phyloP scores from a whole-genome alignment of 306 rosid species.

The Ceratonia siliqua region DNA sequence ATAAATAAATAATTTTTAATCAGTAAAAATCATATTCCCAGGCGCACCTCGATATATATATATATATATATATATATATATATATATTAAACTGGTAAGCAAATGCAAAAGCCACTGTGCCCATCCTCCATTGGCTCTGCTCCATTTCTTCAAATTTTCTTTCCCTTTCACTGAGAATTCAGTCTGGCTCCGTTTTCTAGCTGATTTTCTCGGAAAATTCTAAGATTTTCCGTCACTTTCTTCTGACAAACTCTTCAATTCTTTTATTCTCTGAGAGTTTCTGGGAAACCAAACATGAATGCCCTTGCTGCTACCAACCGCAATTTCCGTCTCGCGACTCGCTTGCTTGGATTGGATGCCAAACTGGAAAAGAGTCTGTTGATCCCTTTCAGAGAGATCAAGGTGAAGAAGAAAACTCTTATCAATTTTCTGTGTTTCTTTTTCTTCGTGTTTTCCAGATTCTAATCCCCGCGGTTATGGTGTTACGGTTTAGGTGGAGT shows the following conservation, averaged over 20 bases:
- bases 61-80: neutral
- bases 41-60: too few relatives aligned
- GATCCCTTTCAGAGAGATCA: slow-evolving; percentile 69
- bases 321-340: slow-evolving; percentile 50
- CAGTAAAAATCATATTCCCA: too few relatives aligned
- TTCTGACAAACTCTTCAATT: neutral
- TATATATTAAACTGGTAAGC: neutral
- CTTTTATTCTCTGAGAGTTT: neutral
- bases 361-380: slow-evolving; percentile 62
- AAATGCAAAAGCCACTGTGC: neutral
- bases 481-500: slow-evolving; percentile 55
- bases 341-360: slow-evolving; percentile 65
- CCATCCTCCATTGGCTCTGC: neutral
- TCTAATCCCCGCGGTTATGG: neutral
- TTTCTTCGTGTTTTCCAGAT: slow-evolving; percentile 27
- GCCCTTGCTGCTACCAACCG: slow-evolving; percentile 74
- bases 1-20: too few relatives aligned
- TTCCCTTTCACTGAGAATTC: neutral
- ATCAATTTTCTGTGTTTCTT: neutral
- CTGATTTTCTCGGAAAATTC: neutral
- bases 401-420: slow-evolving; percentile 32
- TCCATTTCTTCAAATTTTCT: neutral
- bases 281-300: slow-evolving; percentile 42
- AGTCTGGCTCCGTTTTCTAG: neutral
- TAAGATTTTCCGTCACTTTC: neutral